Evolutionary conservation across 257 asterid species (phyloP).

Genomic region (Knoxia roxburghii): DNA sequence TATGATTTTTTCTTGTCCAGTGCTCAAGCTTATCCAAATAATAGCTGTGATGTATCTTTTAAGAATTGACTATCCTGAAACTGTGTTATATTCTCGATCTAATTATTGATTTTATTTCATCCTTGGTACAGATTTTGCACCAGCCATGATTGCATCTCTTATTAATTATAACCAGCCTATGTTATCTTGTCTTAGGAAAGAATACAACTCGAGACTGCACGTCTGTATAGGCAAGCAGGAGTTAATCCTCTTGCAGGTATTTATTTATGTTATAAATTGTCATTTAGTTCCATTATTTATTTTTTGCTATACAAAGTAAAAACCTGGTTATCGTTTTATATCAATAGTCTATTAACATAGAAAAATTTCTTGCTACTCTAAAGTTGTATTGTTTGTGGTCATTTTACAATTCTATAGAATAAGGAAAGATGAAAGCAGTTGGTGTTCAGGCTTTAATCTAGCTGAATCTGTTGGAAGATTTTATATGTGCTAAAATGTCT

Average conservation of each 20-base stretch:
- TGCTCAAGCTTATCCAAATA: neutral
- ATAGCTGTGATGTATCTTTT: neutral
- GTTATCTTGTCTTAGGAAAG: slow-evolving; percentile 54
- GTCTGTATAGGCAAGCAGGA: slow-evolving; percentile 87
- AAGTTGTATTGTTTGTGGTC: neutral
- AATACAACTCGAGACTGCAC: slow-evolving; percentile 98
- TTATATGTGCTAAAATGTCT: neutral
- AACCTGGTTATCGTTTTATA: neutral
- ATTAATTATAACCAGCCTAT: slow-evolving; percentile 13
- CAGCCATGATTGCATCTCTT: slow-evolving; percentile 1
- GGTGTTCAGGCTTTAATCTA: neutral
- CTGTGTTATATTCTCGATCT: neutral
- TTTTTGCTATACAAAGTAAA: neutral
- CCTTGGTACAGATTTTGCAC: slow-evolving; percentile 7
- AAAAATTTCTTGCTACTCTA: neutral
- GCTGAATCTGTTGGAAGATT: neutral
- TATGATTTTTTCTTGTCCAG: neutral
- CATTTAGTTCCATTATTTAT: slow-evolving; percentile 2
- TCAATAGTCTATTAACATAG: neutral
- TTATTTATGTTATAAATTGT: slow-evolving; percentile 14
- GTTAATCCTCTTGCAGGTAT: slow-evolving; percentile 99
- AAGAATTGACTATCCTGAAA: neutral
- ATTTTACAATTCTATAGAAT: neutral
- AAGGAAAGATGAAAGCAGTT: neutral
- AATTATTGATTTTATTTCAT: neutral